Evolutionary conservation across 805 yeast genomes (phyloP), one percentile per base, ranked within the genome.

Genomic region (Jamesozyma lodderae): DNA sequence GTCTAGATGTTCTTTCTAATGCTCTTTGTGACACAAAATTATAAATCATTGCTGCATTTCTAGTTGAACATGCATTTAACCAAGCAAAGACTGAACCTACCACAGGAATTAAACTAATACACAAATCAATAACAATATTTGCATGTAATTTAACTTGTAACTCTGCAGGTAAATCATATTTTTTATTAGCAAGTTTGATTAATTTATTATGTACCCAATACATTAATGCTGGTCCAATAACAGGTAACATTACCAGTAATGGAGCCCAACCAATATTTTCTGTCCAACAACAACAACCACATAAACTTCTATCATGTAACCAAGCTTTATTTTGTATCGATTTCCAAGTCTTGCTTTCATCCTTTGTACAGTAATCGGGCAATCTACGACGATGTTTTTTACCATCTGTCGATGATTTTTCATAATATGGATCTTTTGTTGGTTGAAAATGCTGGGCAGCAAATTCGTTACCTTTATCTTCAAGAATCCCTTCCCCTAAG

Each of bases 1-100:
- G n/a, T n/a, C n/a, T n/a, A n/a, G n/a, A n/a, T n/a, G n/a, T 6
- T 22, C 40, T 40, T 17, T 54, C 51, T 15, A 47, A 21, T 5
- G 55, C 53, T 36, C 56, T 43, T 34, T 57, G 28, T 8, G 44
- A 46, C 15, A 59, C 45, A 41, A 29, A 48, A 38, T 58, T 73
- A 55, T 84, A 86, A 7, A 87, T 69, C 49, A 85, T 52, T 0
- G 90, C 88, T 0, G 95, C 94, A 57, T 90, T 88, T 51, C 96
- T 67, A 0, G 96, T 84, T 6, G 94, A 83, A 54, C 95, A 83
- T 2, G 79, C 83, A 53, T 85, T 75, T 57, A 88, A 42, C 90
- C 95, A 88, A 10, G 83, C 64, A 38, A 87, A 72, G 26, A 87
- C 61, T 2, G 78, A 67, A 1, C 97, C 97, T 24, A 90, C 57